Evolutionary conservation across 176 grass and related monocot species (phyloP), one percentile per base, ranked within the genome.

Genomic region (Typha latifolia): DNA sequence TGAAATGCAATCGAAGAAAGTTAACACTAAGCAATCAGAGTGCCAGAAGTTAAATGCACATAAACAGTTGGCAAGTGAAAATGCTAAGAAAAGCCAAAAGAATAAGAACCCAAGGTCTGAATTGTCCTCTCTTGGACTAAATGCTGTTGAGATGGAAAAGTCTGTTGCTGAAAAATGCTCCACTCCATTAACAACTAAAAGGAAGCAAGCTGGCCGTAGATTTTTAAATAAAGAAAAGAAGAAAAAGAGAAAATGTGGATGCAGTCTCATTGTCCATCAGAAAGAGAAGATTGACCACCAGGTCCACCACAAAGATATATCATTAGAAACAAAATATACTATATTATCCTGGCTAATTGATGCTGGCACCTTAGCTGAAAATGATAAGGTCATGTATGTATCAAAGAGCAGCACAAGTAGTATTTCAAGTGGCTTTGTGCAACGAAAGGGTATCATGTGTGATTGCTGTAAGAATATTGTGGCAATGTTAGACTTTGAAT

Each of bases 261-360:
- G 49, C 51, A 29, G 15, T 43, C 50, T 71, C 37, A 37, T 57
- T 59, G 51, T 71, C 21, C 57, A 48, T 26, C 57, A 13, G 29
- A 71, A 56, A 18, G 26, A 8, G 8, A 61, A 71, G 13, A 16
- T 57, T 7, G 15, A 34, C 31, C 51, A 61, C 37, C 50, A 19
- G 3, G 15, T 20, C 31, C 51, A 61, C 37, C 50, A 19, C 3
- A 57, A 61, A 12, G 18, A 20, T 32, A 43, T 3, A 26, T 22
- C 22, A 11, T 29, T 34, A 71, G 7, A 23, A 59, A 57, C 16
- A 72, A 85, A 75, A 78, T 73, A 80, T 74, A 93, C 90, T 13
- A 20, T 95, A 1, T 74, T 95, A 47, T 84, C 86, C 15, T 90
- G 82, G 84, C 76, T 95, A 77, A 84, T 90, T 62, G 81, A 90